These are phyloP conservation scores for Cladosporium cucumerinum DNA, from an alignment of 2,329 filamentous ascomycete genomes.

Conservation along the genomic window DNA sequence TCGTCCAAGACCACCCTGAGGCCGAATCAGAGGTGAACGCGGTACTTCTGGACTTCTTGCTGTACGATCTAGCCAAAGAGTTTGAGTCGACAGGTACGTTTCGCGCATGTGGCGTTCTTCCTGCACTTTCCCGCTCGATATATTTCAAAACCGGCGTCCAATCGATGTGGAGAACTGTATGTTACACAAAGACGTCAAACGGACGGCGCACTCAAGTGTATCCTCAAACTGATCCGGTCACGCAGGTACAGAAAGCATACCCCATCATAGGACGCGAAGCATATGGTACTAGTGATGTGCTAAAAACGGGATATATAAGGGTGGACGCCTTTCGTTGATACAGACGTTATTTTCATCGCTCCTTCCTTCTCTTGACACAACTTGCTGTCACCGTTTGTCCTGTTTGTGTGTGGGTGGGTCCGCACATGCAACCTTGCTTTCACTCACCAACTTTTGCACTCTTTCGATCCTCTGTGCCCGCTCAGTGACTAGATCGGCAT, in stretches of 20 bases:
- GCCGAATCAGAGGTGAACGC: slow-evolving; percentile 64
- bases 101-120: slow-evolving; percentile 1
- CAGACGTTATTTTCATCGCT: not conserved
- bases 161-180: not conserved
- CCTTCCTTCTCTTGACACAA: not conserved
- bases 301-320: slow-evolving; percentile 1
- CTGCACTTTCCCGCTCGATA: not conserved
- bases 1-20: slow-evolving; percentile 68
- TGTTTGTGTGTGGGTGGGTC: not conserved
- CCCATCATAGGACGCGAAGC: slow-evolving; percentile 85
- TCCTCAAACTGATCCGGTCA: slow-evolving; percentile 23
- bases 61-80: slow-evolving; percentile 93
- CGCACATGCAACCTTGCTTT: not conserved
- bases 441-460: not conserved
- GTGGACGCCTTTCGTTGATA: not conserved
- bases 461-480: not conserved
- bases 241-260: slow-evolving; percentile 46
- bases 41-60: slow-evolving; percentile 92
- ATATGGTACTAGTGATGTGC: slow-evolving; percentile 73
- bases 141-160: slow-evolving; percentile 2
- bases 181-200: slow-evolving; percentile 8
- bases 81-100: slow-evolving; percentile 55
- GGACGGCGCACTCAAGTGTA: slow-evolving; percentile 3
- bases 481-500: not conserved
- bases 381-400: slow-evolving; percentile 1